Percentiles rank a stretch among this genome's conserved stretches.
These are phyloP conservation scores for Prinsepia uniflora DNA, from an alignment of 306 rosid species.

Conservation along the genomic window DNA sequence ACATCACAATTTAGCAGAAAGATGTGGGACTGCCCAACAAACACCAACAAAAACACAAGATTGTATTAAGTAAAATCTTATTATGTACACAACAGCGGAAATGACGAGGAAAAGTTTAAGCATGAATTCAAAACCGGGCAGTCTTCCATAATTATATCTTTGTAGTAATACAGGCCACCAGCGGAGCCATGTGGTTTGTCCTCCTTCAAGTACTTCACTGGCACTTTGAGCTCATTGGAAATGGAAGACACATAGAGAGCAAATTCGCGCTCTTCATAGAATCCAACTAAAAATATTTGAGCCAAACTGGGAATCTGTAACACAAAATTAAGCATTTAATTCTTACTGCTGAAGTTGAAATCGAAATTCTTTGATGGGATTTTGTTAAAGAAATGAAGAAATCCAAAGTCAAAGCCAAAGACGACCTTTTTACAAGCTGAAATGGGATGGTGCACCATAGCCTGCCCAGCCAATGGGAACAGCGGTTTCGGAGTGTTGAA, in stretches of 20 bases:
- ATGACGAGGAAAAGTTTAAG: not conserved
- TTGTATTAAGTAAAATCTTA: not conserved
- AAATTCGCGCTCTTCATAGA: slow-evolving; percentile 92
- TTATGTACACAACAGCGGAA: not conserved
- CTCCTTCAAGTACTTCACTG: slow-evolving; percentile 97
- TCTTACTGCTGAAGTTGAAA: not conserved
- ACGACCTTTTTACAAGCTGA: slow-evolving; percentile 89
- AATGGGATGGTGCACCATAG: slow-evolving; percentile 95
- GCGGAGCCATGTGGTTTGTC: slow-evolving; percentile 98
- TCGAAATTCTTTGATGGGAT: slow-evolving; percentile 1
- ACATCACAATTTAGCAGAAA: slow-evolving; percentile 90
- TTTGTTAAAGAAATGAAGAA: not conserved
- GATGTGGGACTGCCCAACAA: slow-evolving; percentile 70
- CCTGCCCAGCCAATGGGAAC: slow-evolving; percentile 95
- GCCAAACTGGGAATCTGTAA: slow-evolving; percentile 83
- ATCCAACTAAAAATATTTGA: slow-evolving; percentile 81
- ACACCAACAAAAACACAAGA: slow-evolving; percentile 2
- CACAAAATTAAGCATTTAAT: not conserved
- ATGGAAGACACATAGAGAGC: slow-evolving; percentile 85
- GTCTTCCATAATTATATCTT: slow-evolving; percentile 90
- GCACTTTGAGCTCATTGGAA: slow-evolving; percentile 86
- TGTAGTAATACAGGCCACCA: slow-evolving; percentile 75
- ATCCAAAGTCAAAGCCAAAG: slow-evolving; percentile 14
- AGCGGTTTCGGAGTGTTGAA: slow-evolving; percentile 94
- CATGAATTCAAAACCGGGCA: slow-evolving; percentile 53